A percentile compares a stretch with the other conserved stretches of the same genome.
Conservation (phyloP, 1,284 basidiomycete species). For the Malassezia furfur region DNA sequence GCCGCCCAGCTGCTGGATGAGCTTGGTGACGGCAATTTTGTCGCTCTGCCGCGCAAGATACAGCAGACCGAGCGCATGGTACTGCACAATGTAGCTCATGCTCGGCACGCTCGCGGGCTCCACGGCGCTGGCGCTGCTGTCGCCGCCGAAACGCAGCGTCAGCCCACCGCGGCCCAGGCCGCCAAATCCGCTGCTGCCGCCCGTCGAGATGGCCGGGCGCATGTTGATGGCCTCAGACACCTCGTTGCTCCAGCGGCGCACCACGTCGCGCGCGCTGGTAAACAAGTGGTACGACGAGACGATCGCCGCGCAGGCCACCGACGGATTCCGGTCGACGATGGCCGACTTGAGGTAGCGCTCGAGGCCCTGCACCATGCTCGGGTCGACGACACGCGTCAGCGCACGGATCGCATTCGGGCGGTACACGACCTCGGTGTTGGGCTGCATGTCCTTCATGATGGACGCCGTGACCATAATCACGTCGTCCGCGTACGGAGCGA, state of each 20-base stretch:
- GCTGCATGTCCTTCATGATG: constrained; percentile 99
- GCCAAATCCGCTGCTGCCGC: constrained; percentile 25
- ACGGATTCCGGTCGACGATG: constrained; percentile 91
- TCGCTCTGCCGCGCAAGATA: constrained; percentile 95
- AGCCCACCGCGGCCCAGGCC: constrained; percentile 50
- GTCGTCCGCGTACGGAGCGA: constrained; percentile 89
- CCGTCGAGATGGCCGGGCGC: constrained; percentile 21
- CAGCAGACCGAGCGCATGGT: constrained; percentile 87
- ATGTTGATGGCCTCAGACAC: constrained; percentile 84
- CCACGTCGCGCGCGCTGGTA: constrained; percentile 79
- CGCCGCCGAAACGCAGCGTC: constrained; percentile 27
- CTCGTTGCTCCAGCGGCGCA: constrained; percentile 88
- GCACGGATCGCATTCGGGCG: constrained; percentile 95
- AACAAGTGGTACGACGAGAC: constrained; percentile 95
- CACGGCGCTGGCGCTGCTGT: constrained; percentile 47
- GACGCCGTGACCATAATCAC: constrained; percentile 98
- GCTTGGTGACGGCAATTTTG: constrained; percentile 96
- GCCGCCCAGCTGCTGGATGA: constrained; percentile 72
- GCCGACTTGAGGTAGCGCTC: constrained; percentile 99
- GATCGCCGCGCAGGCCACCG: constrained; percentile 89
- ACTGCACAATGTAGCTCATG: constrained; percentile 75
- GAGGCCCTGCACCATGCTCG: constrained; percentile 91
- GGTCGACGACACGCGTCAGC: constrained; percentile 91
- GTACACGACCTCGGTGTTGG: constrained; percentile 97
- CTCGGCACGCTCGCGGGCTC: constrained; percentile 60